Evolutionary conservation across 768 basidiomycete genomes (phyloP), one percentile per base, ranked within the genome.

Genomic region (Boletus barrowsii): DNA sequence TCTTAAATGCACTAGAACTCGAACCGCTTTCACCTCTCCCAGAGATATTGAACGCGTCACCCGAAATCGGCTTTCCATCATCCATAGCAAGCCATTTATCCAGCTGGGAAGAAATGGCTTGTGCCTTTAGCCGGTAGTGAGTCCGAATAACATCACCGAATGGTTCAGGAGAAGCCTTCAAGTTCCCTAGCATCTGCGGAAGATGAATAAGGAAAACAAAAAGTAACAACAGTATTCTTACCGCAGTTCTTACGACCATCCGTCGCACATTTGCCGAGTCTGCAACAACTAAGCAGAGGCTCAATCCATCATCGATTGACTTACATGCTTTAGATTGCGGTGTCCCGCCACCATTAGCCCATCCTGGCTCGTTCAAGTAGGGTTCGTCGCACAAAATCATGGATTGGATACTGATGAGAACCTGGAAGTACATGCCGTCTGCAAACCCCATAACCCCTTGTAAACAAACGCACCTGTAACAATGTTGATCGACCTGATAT

Each of bases 341-440:
- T 24, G 85, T 88, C 26, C 92, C 92, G 15, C 78, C 83, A 53
- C 82, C 80, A 40, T 72, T 72, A 20, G 90, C 86, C 90, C 90
- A 91, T 24, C 88, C 93, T 18, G 94, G 94, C 68, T 98, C 94
- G 60, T 96, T 96, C 56, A 93, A 70, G 68, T 94, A 96, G 10
- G 95, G 86, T 54, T 88, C 94, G 18, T 96, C 95, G 57, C 90
- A 94, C 24, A 97, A 75, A 60, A 97, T 96, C 90, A 98, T 93
- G 15, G 91, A 93, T 74, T 97, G 95, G 32, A 98, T 95, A 15
- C 93, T 95, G 37, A 97, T 90, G 40, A 98, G 77, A 36, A 95
- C 85, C 80, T 83, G 47, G 20, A 59, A 10, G 41, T 14, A 47
- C 15, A 47, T 53, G 3, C 15, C 22, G 49, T 55, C 42, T 49